phyloP scores from a whole-genome alignment of 192 early-diverging fungal genomes.

The Gaertneriomyces semiglobifer region DNA sequence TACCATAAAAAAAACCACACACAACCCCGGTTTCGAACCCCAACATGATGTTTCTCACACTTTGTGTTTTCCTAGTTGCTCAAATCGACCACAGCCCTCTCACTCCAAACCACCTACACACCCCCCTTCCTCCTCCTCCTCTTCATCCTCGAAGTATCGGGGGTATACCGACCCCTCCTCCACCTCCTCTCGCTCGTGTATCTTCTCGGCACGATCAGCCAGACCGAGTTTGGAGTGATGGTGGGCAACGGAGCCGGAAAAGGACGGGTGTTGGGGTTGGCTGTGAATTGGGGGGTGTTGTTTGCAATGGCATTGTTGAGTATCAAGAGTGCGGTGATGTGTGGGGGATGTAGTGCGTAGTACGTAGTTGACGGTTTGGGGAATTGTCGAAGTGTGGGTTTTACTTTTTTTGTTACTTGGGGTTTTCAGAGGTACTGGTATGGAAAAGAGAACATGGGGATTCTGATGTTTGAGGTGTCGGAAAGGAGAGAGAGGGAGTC shows the following conservation, averaged over 20 bases:
- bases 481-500: too few species aligned
- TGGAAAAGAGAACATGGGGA: too few species aligned
- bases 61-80: too few species aligned
- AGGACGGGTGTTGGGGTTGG: slow-evolving; percentile 12
- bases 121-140: slow-evolving; percentile 32
- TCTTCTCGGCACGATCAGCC: slow-evolving; percentile 27
- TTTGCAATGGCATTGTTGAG: slow-evolving; percentile 52
- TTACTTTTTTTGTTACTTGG: too few species aligned
- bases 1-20: not conserved
- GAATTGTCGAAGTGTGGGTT: too few species aligned
- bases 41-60: too few species aligned
- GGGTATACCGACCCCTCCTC: slow-evolving; percentile 33
- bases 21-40: too few species aligned
- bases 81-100: not conserved
- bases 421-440: too few species aligned
- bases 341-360: too few species aligned
- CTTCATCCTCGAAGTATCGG: slow-evolving; percentile 30
- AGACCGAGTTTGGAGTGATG: slow-evolving; percentile 13
- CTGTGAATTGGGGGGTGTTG: slow-evolving; percentile 15
- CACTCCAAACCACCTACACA: slow-evolving; percentile 7
- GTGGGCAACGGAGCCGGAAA: slow-evolving; percentile 2
- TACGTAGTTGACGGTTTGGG: too few species aligned
- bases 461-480: too few species aligned
- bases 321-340: too few species aligned
- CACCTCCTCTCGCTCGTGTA: slow-evolving; percentile 32